Evolutionary conservation across 495 filamentous ascomycete genomes (phyloP).

Genomic region (Aspergillus ellipticus): DNA sequence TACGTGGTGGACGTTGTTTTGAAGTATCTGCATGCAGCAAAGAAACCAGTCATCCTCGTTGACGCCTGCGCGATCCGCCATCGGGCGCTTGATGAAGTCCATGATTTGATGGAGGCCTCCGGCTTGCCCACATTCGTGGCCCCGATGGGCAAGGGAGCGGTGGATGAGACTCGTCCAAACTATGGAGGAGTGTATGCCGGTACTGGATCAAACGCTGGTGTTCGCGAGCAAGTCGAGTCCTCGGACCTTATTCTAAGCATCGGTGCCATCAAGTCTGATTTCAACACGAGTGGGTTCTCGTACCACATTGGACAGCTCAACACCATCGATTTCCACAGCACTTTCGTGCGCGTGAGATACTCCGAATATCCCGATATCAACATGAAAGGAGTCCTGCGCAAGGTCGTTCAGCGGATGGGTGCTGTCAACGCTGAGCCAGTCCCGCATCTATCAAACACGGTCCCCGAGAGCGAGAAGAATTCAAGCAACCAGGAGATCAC

Average conservation of each 20-base stretch:
- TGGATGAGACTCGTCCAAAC: slow-evolving; percentile 69
- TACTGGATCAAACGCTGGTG: slow-evolving; percentile 66
- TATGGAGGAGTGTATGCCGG: slow-evolving; percentile 90
- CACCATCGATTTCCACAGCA: slow-evolving; percentile 86
- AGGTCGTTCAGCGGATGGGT: slow-evolving; percentile 59
- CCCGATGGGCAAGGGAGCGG: slow-evolving; percentile 88
- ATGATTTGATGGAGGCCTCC: slow-evolving; percentile 72
- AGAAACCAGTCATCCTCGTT: slow-evolving; percentile 76
- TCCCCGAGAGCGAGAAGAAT: slow-evolving; percentile 49
- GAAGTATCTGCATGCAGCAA: slow-evolving; percentile 70
- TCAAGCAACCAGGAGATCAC: slow-evolving; percentile 58
- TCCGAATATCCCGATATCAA: slow-evolving; percentile 78
- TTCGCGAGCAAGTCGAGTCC: slow-evolving; percentile 69
- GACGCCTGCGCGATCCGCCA: slow-evolving; percentile 92
- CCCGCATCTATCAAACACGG: slow-evolving; percentile 49
- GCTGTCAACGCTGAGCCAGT: slow-evolving; percentile 49
- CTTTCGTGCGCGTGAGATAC: slow-evolving; percentile 68
- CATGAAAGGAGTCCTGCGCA: slow-evolving; percentile 83
- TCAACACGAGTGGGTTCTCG: slow-evolving; percentile 88
- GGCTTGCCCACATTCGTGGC: slow-evolving; percentile 79
- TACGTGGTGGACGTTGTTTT: slow-evolving; percentile 80
- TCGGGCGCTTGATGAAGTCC: slow-evolving; percentile 68
- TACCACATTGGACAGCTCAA: slow-evolving; percentile 78
- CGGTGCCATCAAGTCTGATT: slow-evolving; percentile 82
- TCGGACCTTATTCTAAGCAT: slow-evolving; percentile 82